Evolutionary conservation across 2,329 filamentous ascomycete genomes (phyloP).

Genomic region (Fusarium guadeloupense): DNA sequence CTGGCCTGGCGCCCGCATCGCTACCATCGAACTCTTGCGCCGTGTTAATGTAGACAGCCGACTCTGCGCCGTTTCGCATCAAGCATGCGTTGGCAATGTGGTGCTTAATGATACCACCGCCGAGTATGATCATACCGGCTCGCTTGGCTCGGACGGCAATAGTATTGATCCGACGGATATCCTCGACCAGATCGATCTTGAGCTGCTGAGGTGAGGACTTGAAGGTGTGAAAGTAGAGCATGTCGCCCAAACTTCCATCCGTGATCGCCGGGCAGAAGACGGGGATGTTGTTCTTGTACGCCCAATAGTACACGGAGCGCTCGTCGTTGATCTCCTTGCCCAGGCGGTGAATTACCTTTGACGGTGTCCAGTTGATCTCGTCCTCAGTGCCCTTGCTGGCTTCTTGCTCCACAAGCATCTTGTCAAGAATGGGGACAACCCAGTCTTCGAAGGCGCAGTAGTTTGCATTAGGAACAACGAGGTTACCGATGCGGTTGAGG

Average conservation of each 20-base stretch:
- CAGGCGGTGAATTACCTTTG: conserved; percentile 87
- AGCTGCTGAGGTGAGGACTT: conserved; percentile 84
- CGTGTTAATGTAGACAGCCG: conserved; percentile 97
- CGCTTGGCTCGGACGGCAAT: conserved; percentile 87
- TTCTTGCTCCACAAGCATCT: conserved; percentile 93
- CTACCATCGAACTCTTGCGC: conserved; percentile 97
- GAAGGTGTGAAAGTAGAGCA: conserved; percentile 99
- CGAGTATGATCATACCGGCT: conserved; percentile 94
- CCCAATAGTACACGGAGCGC: conserved; percentile 95
- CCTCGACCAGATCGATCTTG: conserved; percentile 89
- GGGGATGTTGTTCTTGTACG: conserved; percentile 94
- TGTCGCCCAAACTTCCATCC: conserved; percentile 93
- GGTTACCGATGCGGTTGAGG: conserved; percentile 94
- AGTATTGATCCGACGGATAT: conserved; percentile 92
- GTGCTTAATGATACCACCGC: conserved; percentile 95
- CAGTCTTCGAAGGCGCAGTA: conserved; percentile 97
- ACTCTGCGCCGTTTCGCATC: conserved; percentile 97
- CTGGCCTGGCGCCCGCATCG: conserved; percentile 91
- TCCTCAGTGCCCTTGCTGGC: conserved; percentile 74
- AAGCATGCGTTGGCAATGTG: conserved; percentile 97
- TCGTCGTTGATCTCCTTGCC: conserved; percentile 96
- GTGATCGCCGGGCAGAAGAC: conserved; percentile 97
- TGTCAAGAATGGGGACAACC: conserved; percentile 94
- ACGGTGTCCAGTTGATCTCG: conserved; percentile 89
- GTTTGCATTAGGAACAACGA: conserved; percentile 95